Evolutionary conservation across 2,329 filamentous ascomycete species (phyloP), one percentile per base, ranked within the genome.

Genomic region (Colletotrichum brevisporum): DNA sequence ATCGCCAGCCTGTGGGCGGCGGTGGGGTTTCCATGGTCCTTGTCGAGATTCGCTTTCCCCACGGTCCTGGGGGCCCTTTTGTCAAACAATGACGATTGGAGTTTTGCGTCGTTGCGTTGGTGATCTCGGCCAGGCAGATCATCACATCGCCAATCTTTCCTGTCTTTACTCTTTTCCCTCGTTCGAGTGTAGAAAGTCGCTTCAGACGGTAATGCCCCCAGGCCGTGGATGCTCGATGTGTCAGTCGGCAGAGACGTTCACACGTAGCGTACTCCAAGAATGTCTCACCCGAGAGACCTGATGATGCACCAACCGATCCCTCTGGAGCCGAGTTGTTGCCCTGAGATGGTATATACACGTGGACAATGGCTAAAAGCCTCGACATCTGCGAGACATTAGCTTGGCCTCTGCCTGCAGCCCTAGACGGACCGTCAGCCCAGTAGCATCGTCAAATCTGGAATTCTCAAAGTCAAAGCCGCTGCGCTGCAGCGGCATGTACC

Each of bases 11-110:
- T 51, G 48, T 51, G 48, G 48, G 21, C 18, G 48, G n/a, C 13
- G 52, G 27, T 47, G 50, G 60, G 27, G 41, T 58, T 31, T 27
- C 16, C 18, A 55, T n/a, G 6, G 31, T 21, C 54, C 31, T 36
- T 36, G 31, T 13, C 24, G 18, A 47, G 41, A 57, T 57, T 47
- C 39, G 18, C 31, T 39, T 39, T n/a, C 6, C 2, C 21, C 15
- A 26, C 36, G 24, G 45, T 47, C 21, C 41, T 36, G 27, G 21
- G 27, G 21, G 53, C 6, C 36, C 21, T 10, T 45, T 51, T 21
- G 27, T 65, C 56, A 54, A 65, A 48, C 56, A 54, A 56, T 65
- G 56, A 61, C 56, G 61, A 26, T 41, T 48, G 50, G 53, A 43
- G 48, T 61, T 65, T 54, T 53, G 48, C 13, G n/a, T 39, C 26